Evolutionary conservation across 2,329 filamentous ascomycete species (phyloP), one percentile per base, ranked within the genome.

Genomic region (Colletotrichum spinosum): DNA sequence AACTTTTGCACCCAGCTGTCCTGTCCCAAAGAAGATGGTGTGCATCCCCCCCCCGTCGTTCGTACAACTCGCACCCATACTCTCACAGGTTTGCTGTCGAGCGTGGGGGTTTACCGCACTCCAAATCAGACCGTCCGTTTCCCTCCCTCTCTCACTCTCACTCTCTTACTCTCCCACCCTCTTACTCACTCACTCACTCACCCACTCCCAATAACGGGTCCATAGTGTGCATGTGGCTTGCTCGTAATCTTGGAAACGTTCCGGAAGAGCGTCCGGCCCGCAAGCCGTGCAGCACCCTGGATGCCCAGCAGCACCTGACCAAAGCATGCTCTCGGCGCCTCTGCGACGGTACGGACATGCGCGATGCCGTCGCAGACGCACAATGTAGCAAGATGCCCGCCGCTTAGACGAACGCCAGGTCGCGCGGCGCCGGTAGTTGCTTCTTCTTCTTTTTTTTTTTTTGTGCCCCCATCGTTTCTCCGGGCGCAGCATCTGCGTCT

Each of bases 1-100:
- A 25, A 25, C 25, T 25, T 25, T 25, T 25, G 35, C 55, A 58
- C 15, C 55, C 45, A 50, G 46, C 12, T 35, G 17, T 57, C 25
- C 55, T 25, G 25, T 25, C 25, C 55, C 37, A 58, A 58, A 58
- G 45, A 42, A 58, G 55, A 41, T 58, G 55, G 55, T 58, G 55
- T 58, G 38, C 10, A 56, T 35, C 5, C 3, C 8, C n/a, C 25
- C 25, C 25, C 25, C 25, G 25, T 25, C 25, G 25, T 25, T 25
- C 25, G 25, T 25, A 25, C 25, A 25, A 25, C 25, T 25, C 25
- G 25, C 25, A 25, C 25, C 25, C 25, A 25, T 5, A 25, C 25
- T 25, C 25, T 25, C 25, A 25, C 25, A 25, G 25, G 25, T 25
- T 25, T 25, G 25, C 25, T 25, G 25, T 5, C 35, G 17, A 7